Percentiles rank a stretch among this genome's conserved stretches.
These are phyloP conservation scores for Metschnikowia lochheadii DNA, from an alignment of 805 yeast species.

Conservation along the genomic window DNA sequence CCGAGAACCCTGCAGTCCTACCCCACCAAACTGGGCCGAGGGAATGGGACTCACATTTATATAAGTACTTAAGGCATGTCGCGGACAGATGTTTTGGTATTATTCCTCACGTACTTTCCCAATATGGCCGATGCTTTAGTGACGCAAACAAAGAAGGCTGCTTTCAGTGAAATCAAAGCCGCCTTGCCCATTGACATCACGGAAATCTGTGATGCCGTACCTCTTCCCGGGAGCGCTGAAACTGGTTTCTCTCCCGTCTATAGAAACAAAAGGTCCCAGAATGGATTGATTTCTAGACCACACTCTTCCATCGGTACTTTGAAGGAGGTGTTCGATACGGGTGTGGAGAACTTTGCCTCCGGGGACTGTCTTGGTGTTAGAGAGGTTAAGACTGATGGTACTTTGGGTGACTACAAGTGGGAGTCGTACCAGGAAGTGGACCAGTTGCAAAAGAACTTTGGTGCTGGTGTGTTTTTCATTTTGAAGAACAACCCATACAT, in stretches of 20 bases:
- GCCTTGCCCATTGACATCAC: constrained; percentile 8
- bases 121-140: constrained; percentile 7
- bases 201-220: constrained; percentile 8
- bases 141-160: constrained; percentile 6
- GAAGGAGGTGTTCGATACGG: constrained; percentile 10
- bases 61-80: not conserved
- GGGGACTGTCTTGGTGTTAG: constrained; percentile 12
- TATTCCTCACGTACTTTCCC: not conserved
- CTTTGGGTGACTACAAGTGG: constrained; percentile 12
- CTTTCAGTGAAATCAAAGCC: constrained; percentile 5
- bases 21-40: constrained; percentile 3
- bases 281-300: constrained; percentile 10
- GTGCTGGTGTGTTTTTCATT: constrained; percentile 16
- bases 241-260: constrained; percentile 15
- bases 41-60: not conserved
- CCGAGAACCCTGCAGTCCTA: not conserved
- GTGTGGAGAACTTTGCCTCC: constrained; percentile 5
- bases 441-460: constrained; percentile 8
- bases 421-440: constrained; percentile 8
- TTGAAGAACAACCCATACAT: constrained; percentile 30
- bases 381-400: constrained; percentile 8
- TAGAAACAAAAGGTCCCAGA: constrained; percentile 11
- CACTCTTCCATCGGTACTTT: constrained; percentile 14
- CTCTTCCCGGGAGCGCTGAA: constrained; percentile 11
- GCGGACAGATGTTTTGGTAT: not conserved